Base-by-base conservation (phyloP, 805 yeast genomes). In the Candida tammaniensis region DNA sequence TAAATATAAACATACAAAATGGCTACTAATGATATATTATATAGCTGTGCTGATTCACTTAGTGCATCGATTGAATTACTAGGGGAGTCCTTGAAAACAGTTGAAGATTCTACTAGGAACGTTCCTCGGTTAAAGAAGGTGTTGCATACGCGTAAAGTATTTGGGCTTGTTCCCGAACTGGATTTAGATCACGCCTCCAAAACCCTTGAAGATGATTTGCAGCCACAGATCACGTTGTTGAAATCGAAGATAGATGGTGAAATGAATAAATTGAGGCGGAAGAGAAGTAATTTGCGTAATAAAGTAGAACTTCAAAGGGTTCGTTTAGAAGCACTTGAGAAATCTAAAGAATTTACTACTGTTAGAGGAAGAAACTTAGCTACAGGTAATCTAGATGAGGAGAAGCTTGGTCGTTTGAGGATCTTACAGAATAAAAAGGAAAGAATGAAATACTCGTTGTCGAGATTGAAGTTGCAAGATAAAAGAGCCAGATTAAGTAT, bases 111-210 rank as follows among this genome's bases (percentile, higher is more conserved):
- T 3, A 60, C 69, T 3, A 52, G 55, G 8, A 76, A 74, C 40
- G 59, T 66, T 12, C 48, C 62, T 1, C 44, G 74, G 6, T 49
- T 72, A 23, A 57, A 55, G 24, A 52, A 49, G 15, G 64, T 74
- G 5, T 54, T 76, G n/a, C 46, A 55, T 13, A 71, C 76, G 5
- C 56, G 59, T 26, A 60, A 69, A 22, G 72, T 74, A 15, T 76
- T 73, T 52, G 76, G 75, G 4, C 51, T 74, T 9, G 66, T 74
- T 0, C 76, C 80, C 0, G 77, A 73, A 41, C 52, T 55, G 35
- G 77, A 74, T 35, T 48, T 74, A 17, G 54, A 49, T 7, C 60
- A 54, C 27, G 74, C 74, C 13, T 64, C 64, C 31, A 52, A 51
- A 24, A 48, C 55, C 9, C 51, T 72, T 28, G 54, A 56, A 28